Percentiles rank a stretch among this genome's conserved stretches.
phyloP scores from a whole-genome alignment of 257 asterid species.

The Solanum dulcamara region DNA sequence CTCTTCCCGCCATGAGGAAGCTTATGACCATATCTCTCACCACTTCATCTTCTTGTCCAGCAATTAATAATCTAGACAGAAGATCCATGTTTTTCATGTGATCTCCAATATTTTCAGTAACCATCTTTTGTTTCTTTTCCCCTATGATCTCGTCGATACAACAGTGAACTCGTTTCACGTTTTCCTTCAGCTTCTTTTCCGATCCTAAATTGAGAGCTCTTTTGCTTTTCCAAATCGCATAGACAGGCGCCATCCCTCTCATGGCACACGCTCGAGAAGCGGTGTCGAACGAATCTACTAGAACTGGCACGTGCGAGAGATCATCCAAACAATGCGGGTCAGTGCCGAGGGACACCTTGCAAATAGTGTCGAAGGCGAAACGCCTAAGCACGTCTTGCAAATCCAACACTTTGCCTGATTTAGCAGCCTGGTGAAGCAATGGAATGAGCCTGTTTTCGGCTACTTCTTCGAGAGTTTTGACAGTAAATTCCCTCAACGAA shows the following conservation, averaged over 20 bases:
- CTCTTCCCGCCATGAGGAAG: background rate
- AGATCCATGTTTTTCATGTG: background rate
- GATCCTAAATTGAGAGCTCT: conserved; percentile 36
- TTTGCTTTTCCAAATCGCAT: conserved; percentile 45
- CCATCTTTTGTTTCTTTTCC: background rate
- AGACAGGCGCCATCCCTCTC: conserved; percentile 43
- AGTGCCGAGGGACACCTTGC: conserved; percentile 2
- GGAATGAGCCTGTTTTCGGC: background rate
- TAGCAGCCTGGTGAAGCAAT: background rate
- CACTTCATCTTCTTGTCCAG: background rate
- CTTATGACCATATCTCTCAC: conserved; percentile 17
- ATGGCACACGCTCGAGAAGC: conserved; percentile 41
- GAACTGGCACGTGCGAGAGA: conserved; percentile 21
- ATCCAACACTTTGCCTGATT: background rate
- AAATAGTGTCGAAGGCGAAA: conserved; percentile 11
- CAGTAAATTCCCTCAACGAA: conserved; percentile 22
- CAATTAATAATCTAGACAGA: background rate
- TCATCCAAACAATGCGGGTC: conserved; percentile 5
- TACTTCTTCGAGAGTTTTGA: conserved; percentile 21
- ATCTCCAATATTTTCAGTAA: background rate
- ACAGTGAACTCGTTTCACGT: conserved; percentile 26
- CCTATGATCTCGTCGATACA: background rate
- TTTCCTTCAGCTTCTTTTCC: conserved; percentile 43
- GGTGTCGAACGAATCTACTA: conserved; percentile 43
- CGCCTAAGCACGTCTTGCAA: conserved; percentile 11